These are phyloP conservation scores for Aurantiochytrium sp. DNA, from an alignment of 108 stramenopile species.

Conservation along the genomic window DNA sequence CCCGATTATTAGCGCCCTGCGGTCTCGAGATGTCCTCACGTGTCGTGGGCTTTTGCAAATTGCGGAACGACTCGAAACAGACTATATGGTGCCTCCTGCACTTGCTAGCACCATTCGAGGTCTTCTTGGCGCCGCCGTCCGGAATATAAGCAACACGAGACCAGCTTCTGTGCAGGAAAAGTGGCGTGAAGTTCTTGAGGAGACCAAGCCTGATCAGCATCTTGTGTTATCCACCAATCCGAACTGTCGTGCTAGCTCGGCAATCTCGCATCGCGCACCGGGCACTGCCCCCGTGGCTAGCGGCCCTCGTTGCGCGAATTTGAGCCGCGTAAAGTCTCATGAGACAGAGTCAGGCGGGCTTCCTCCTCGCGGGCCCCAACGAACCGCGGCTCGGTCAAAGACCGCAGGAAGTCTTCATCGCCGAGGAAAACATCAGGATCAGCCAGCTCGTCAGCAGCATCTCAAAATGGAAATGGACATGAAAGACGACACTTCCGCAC, in stretches of 20 bases:
- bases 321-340: too few species aligned
- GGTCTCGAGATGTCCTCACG: background rate
- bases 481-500: background rate
- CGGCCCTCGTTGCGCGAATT: too few species aligned
- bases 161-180: background rate
- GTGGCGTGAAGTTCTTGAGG: background rate
- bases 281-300: too few species aligned
- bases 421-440: too few species aligned
- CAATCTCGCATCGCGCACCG: too few species aligned
- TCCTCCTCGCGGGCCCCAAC: too few species aligned
- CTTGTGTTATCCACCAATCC: too few species aligned
- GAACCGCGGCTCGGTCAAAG: too few species aligned
- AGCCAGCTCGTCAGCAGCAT: background rate
- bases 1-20: background rate
- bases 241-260: too few species aligned
- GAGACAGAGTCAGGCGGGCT: too few species aligned
- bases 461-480: background rate
- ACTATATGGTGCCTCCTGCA: background rate
- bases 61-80: background rate
- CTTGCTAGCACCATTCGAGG: background rate
- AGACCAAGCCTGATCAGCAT: too few species aligned
- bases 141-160: background rate
- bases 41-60: background rate
- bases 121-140: background rate
- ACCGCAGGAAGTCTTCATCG: too few species aligned